Base-by-base conservation (phyloP, 1,284 basidiomycete species). In the Rhodotorula glutinis region DNA sequence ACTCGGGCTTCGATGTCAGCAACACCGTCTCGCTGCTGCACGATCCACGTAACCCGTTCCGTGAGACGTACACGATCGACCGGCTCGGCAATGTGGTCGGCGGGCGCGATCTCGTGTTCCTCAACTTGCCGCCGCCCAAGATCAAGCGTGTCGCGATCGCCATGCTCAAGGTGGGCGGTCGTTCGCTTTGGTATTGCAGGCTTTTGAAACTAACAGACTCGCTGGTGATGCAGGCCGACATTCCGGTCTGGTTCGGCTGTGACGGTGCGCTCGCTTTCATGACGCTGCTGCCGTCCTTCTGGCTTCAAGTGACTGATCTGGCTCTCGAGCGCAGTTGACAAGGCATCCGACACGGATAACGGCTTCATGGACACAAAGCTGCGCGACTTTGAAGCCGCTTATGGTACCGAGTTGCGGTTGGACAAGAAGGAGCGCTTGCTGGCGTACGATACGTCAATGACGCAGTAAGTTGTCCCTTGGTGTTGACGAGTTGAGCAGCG, bases 1-100 rank as follows among this genome's bases (percentile, higher is more conserved):
- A 79, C 60, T 73, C 75, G 30, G 76, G 77, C 77, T 76, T 53
- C 77, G 43, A 63, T 61, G 64, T 65, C 23, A 62, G 65, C 29
- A 88, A 91, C 47, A 87, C 85, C 7, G 93, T 96, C 82, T 93
- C 91, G 56, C 83, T 98, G 40, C 92, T 97, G 79, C 88, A 98
- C 77, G 94, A 98, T 77, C 94, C 94, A 17, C 85, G 94, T 43
- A 93, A 96, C 76, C 82, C 83, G 17, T 90, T 88, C 75, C 84
- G 83, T 67, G 88, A 87, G 79, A 83, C 94, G 23, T 95, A 94
- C 81, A 92, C 91, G 11, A 91, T 97, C 38, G 88, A 95, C 75
- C 87, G 89, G 72, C 86, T 97, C 52, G 92, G 93, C 17, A 98
- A 97, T 76, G 82, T 97, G 47, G 93, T 90, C 87, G 90, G 89